A percentile compares a stretch with the other conserved stretches of the same genome.
Evolutionary conservation across 805 yeast genomes (phyloP).

Genomic region (Ogataea parapolymorpha): DNA sequence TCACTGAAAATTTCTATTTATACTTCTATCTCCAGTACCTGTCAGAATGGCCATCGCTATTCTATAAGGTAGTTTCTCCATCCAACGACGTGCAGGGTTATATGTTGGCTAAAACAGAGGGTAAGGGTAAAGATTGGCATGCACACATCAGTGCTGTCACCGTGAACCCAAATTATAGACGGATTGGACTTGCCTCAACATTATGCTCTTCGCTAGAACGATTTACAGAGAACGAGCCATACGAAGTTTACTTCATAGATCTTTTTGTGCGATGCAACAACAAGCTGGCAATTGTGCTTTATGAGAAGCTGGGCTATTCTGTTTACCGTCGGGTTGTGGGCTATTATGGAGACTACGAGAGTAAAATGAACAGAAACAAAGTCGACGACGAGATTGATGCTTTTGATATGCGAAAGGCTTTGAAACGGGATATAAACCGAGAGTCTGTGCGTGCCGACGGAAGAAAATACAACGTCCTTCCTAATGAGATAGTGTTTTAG

Average conservation of each 20-base stretch:
- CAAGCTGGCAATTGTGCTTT: constrained; percentile 70
- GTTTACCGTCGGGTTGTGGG: constrained; percentile 86
- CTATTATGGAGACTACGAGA: constrained; percentile 62
- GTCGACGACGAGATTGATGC: constrained; percentile 76
- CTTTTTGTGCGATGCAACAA: constrained; percentile 89
- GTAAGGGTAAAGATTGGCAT: constrained; percentile 83
- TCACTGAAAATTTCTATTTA: constrained; percentile 88
- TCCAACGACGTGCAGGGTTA: constrained; percentile 52
- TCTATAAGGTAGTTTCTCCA: constrained; percentile 63
- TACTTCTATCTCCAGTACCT: constrained; percentile 83
- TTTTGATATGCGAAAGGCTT: constrained; percentile 74
- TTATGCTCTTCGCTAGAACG: constrained; percentile 72
- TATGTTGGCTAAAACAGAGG: constrained; percentile 97
- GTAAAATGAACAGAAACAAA: constrained; percentile 39
- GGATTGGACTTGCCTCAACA: constrained; percentile 81
- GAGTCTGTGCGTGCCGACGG: constrained; percentile 62
- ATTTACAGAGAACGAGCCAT: constrained; percentile 69
- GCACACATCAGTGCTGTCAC: constrained; percentile 97
- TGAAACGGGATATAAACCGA: constrained; percentile 51
- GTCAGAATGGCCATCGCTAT: constrained; percentile 81
- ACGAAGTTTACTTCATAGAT: constrained; percentile 81
- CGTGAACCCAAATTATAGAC: constrained; percentile 72
- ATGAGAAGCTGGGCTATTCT: constrained; percentile 81
- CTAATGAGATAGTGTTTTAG: constrained; percentile 62
- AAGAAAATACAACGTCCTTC: constrained; percentile 53